A percentile compares a stretch with the other conserved stretches of the same genome.
These are phyloP conservation scores for Phaeodactylum tricornutum DNA, from an alignment of 108 stramenopile species.

Conservation along the genomic window DNA sequence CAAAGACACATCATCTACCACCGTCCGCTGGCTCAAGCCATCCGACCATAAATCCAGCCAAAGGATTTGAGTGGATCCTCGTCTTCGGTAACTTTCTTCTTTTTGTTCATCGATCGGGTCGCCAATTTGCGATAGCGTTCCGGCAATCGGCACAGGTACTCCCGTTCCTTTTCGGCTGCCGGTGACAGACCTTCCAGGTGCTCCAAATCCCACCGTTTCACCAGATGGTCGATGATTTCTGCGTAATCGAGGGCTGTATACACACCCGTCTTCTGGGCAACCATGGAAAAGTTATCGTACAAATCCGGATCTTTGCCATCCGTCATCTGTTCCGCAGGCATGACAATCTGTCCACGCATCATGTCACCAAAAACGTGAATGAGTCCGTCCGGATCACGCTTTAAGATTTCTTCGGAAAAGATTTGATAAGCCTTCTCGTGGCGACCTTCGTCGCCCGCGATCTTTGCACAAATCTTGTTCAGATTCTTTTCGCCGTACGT, in stretches of 20 bases:
- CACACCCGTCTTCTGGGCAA: constrained; percentile 78
- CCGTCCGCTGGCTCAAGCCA: too few species aligned
- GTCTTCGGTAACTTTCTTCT: too few species aligned
- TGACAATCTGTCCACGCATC: constrained; percentile 84
- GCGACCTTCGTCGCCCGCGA: constrained; percentile 87
- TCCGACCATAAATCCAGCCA: too few species aligned
- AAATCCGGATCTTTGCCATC: constrained; percentile 65
- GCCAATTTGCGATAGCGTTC: constrained; percentile 78
- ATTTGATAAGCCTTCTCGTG: constrained; percentile 89
- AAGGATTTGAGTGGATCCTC: too few species aligned
- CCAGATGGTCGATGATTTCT: constrained; percentile 82
- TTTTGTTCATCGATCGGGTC: constrained; percentile 80
- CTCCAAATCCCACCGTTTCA: constrained; percentile 75
- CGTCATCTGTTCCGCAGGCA: constrained; percentile 89
- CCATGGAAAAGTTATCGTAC: constrained; percentile 78
- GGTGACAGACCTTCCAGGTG: constrained; percentile 57
- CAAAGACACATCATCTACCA: constrained; percentile 83
- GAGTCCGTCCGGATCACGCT: constrained; percentile 79
- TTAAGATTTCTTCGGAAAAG: constrained; percentile 74
- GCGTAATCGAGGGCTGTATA: constrained; percentile 92
- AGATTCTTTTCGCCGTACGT: constrained; percentile 60
- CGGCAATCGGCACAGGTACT: constrained; percentile 77
- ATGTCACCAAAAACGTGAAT: constrained; percentile 75
- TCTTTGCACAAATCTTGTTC: constrained; percentile 71
- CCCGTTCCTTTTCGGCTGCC: constrained; percentile 76